Conservation (phyloP, 2,329 filamentous ascomycete species). For the Nemania diffusa region DNA sequence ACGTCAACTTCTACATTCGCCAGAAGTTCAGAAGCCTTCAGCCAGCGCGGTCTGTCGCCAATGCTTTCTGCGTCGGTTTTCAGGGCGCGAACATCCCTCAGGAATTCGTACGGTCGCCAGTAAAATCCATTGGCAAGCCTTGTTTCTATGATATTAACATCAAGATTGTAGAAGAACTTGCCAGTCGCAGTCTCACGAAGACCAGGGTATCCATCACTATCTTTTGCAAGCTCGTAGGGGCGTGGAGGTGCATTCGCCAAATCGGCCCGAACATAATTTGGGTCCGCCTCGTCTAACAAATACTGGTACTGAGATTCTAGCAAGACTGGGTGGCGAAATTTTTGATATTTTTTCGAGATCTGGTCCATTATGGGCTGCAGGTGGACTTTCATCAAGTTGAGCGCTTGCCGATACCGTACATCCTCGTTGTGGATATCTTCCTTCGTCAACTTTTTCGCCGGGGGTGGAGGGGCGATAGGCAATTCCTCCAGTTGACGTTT, state of each 20-base stretch:
- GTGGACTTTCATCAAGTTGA: constrained; percentile 88
- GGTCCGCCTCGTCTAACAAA: constrained; percentile 84
- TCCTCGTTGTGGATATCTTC: constrained; percentile 83
- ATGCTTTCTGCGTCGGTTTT: constrained; percentile 84
- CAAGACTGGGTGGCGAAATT: constrained; percentile 84
- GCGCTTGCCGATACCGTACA: constrained; percentile 81
- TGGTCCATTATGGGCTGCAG: constrained; percentile 98
- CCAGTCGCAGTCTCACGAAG: constrained; percentile 78
- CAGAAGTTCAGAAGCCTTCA: constrained; percentile 91
- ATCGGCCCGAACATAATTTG: constrained; percentile 71
- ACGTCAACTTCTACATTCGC: constrained; percentile 96
- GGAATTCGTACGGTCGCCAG: constrained; percentile 87
- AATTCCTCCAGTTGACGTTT: constrained; percentile 83
- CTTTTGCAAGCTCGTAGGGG: constrained; percentile 82
- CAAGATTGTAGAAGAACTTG: constrained; percentile 95
- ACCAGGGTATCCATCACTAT: constrained; percentile 81
- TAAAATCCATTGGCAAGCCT: constrained; percentile 98
- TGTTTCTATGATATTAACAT: constrained; percentile 92
- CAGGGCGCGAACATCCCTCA: constrained; percentile 85
- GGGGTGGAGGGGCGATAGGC: constrained; percentile 76
- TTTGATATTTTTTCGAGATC: constrained; percentile 88
- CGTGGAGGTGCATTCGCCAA: constrained; percentile 68
- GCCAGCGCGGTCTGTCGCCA: constrained; percentile 82
- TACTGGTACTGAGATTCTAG: constrained; percentile 80
- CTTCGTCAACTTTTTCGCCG: constrained; percentile 75